These are phyloP conservation scores for Copromyces sp. DNA, from an alignment of 495 filamentous ascomycete species.

Conservation along the genomic window DNA sequence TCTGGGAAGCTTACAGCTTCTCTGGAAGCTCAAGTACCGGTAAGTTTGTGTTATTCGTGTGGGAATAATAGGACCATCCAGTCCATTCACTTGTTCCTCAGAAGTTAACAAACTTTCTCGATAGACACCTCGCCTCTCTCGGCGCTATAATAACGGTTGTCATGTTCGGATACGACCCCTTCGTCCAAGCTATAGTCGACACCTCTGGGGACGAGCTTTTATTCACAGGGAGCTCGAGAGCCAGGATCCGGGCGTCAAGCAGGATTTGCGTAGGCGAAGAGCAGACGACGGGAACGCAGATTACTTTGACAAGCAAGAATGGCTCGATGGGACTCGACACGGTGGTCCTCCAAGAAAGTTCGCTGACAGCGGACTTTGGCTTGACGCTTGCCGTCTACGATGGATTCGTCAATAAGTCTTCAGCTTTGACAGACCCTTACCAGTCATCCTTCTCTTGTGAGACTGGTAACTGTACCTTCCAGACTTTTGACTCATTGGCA, in stretches of 20 bases:
- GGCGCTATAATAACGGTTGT: not conserved
- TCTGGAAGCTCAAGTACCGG: not conserved
- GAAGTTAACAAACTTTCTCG: not conserved
- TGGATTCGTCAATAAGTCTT: not conserved
- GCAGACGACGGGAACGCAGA: not conserved
- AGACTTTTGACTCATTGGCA: not conserved
- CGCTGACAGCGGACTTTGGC: not conserved
- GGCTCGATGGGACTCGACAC: not conserved
- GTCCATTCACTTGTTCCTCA: not conserved
- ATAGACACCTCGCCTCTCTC: not conserved
- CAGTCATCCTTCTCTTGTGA: not conserved
- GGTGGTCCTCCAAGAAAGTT: not conserved
- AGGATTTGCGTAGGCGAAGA: not conserved
- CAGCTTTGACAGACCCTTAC: not conserved
- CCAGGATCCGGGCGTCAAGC: not conserved
- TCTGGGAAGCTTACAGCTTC: not conserved
- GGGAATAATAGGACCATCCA: not conserved
- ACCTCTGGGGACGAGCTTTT: not conserved
- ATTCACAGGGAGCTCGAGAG: not conserved
- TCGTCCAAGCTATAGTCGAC: not conserved
- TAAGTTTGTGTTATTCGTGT: not conserved
- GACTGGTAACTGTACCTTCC: not conserved
- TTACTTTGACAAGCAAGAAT: not conserved
- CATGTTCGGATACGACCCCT: not conserved
- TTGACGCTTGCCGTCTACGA: not conserved